Conservation (phyloP, 1,284 basidiomycete genomes). For the Rugosomyces carneus region DNA sequence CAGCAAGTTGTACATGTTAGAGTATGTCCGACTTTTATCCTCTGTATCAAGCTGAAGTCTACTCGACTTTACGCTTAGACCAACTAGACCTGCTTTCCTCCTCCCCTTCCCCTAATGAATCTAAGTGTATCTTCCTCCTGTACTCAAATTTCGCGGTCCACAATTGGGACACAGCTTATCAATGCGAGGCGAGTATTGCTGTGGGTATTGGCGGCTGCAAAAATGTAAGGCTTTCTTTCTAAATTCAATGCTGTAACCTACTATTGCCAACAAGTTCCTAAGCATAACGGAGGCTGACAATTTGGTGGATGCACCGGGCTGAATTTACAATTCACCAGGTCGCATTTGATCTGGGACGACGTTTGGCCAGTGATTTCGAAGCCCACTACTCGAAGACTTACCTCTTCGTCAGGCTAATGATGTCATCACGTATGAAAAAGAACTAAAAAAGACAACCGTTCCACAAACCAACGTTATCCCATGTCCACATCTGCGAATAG, state of each 20-base stretch:
- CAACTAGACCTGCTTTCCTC: not conserved
- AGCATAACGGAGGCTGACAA: slow-evolving; percentile 49
- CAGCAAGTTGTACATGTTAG: slow-evolving; percentile 5
- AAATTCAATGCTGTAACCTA: slow-evolving; percentile 29
- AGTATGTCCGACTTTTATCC: slow-evolving; percentile 13
- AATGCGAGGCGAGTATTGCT: slow-evolving; percentile 57
- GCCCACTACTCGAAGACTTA: slow-evolving; percentile 17
- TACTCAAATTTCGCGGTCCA: slow-evolving; percentile 3
- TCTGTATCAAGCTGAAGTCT: not conserved
- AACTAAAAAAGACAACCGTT: not conserved
- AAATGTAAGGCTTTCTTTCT: slow-evolving; percentile 18
- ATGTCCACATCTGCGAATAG: slow-evolving; percentile 49
- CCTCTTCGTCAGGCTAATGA: slow-evolving; percentile 60
- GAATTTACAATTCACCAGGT: slow-evolving; percentile 55
- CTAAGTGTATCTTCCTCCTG: not conserved
- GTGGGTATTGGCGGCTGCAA: slow-evolving; percentile 56
- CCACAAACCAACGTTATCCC: slow-evolving; percentile 44
- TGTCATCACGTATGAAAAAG: slow-evolving; percentile 7
- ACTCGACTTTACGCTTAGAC: slow-evolving; percentile 2
- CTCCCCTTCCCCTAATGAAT: not conserved
- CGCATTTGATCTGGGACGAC: slow-evolving; percentile 52
- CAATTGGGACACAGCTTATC: slow-evolving; percentile 40
- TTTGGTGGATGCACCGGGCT: slow-evolving; percentile 50
- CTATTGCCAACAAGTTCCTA: slow-evolving; percentile 66
- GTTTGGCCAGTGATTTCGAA: slow-evolving; percentile 5